phyloP scores from a whole-genome alignment of 2,329 filamentous ascomycete species.

The Penicillium crustosum region DNA sequence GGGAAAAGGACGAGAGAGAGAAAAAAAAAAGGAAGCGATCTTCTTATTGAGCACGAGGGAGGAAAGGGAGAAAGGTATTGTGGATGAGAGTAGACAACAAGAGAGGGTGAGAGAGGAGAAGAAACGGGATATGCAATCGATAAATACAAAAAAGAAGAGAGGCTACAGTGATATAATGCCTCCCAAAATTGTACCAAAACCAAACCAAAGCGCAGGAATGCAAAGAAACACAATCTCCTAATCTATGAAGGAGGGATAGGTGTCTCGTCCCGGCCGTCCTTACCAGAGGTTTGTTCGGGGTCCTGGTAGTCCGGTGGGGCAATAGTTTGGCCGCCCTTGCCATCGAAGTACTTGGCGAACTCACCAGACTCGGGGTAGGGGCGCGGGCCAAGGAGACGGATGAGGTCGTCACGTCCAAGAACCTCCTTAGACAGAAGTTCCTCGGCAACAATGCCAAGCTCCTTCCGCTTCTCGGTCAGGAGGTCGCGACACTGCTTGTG shows the following conservation, averaged over 20 bases:
- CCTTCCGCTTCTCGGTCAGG: slow-evolving; percentile 78
- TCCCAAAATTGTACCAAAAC: slow-evolving; percentile 25
- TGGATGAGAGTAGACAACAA: slow-evolving; percentile 12
- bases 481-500: slow-evolving; percentile 88
- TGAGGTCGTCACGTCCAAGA: slow-evolving; percentile 85
- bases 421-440: slow-evolving; percentile 92
- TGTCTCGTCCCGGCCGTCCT: slow-evolving; percentile 39
- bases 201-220: slow-evolving; percentile 20
- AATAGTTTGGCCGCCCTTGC: slow-evolving; percentile 51
- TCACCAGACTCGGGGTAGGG: slow-evolving; percentile 84
- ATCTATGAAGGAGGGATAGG: slow-evolving; percentile 25
- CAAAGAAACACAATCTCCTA: slow-evolving; percentile 2
- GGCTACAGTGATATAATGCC: slow-evolving; percentile 30
- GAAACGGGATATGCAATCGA: slow-evolving; percentile 23
- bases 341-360: slow-evolving; percentile 89
- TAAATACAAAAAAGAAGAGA: slow-evolving; percentile 26
- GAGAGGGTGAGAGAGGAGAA: slow-evolving; percentile 24
- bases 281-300: slow-evolving; percentile 42
- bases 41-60: slow-evolving; percentile 30
- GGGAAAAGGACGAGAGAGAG: neutral
- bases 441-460: slow-evolving; percentile 87
- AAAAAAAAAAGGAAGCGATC: slow-evolving; percentile 15
- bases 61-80: slow-evolving; percentile 15
- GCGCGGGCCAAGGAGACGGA: slow-evolving; percentile 78
- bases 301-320: slow-evolving; percentile 51